Conservation (phyloP, 2,329 filamentous ascomycete genomes). For the Aspergillus persii region DNA sequence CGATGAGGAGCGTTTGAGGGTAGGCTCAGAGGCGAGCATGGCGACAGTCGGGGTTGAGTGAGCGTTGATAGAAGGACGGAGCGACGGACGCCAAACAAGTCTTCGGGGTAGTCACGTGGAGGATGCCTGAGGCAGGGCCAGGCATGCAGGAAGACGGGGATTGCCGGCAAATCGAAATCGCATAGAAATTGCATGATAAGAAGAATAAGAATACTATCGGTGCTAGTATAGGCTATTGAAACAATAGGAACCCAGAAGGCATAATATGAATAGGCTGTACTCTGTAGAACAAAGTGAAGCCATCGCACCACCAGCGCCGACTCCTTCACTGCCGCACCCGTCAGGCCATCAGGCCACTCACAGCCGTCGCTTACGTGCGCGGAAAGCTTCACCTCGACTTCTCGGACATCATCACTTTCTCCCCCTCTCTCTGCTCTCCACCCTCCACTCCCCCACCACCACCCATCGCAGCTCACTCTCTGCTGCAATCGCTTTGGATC, state of each 20-base stretch:
- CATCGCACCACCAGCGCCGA: too few species aligned
- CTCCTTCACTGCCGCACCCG: conserved; percentile 7
- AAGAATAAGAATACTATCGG: too few species aligned
- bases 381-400: conserved; percentile 34
- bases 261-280: too few species aligned
- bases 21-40: conserved; percentile 31
- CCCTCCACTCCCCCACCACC: conserved; percentile 14
- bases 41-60: conserved; percentile 15
- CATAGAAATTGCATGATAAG: too few species aligned
- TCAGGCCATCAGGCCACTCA: conserved; percentile 34
- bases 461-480: conserved; percentile 22
- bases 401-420: conserved; percentile 25
- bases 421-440: conserved; percentile 22
- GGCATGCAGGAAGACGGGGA: not conserved
- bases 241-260: too few species aligned
- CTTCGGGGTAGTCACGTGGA: conserved; percentile 24
- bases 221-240: too few species aligned
- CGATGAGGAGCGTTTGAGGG: conserved; percentile 35
- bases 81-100: conserved; percentile 17
- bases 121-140: not conserved
- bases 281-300: too few species aligned
- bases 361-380: conserved; percentile 35
- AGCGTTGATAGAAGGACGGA: conserved; percentile 4
- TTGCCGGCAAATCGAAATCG: too few species aligned
- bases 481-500: conserved; percentile 15